phyloP scores from a whole-genome alignment of 2,329 filamentous ascomycete species.

The Claviceps humidiphila region DNA sequence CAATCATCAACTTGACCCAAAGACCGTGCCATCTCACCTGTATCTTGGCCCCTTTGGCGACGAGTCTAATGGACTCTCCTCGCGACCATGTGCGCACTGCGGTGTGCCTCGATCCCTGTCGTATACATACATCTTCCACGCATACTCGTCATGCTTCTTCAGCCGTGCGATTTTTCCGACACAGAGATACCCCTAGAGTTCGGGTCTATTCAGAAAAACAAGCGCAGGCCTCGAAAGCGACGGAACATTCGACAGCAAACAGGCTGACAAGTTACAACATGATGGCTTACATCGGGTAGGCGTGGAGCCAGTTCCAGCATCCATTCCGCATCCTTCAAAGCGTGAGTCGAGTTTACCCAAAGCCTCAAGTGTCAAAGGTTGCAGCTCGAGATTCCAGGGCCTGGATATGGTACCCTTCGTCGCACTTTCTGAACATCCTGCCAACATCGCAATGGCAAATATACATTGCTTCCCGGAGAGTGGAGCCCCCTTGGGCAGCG shows the following conservation, averaged over 20 bases:
- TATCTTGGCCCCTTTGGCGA: slow-evolving; percentile 9
- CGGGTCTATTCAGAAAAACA: background rate
- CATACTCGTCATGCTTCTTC: slow-evolving; percentile 6
- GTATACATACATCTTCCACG: too few relatives aligned
- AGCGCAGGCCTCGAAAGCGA: too few relatives aligned
- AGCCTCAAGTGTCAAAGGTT: slow-evolving; percentile 20
- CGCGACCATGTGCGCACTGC: too few relatives aligned
- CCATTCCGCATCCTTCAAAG: slow-evolving; percentile 28
- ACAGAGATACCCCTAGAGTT: slow-evolving; percentile 26
- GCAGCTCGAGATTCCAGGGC: slow-evolving; percentile 30
- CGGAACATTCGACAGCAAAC: too few relatives aligned
- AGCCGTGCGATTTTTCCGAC: slow-evolving; percentile 26
- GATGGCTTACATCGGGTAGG: slow-evolving; percentile 22
- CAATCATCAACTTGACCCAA: background rate
- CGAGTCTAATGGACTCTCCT: too few relatives aligned
- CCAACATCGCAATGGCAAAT: slow-evolving; percentile 24
- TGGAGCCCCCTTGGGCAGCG: slow-evolving; percentile 19
- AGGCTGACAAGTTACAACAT: too few relatives aligned
- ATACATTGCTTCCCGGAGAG: slow-evolving; percentile 29
- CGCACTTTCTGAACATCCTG: slow-evolving; percentile 26
- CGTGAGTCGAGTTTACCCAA: slow-evolving; percentile 23
- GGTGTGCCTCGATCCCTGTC: too few relatives aligned
- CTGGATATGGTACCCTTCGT: slow-evolving; percentile 26
- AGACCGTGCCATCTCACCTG: slow-evolving; percentile 13
- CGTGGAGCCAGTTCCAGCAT: slow-evolving; percentile 29